Evolutionary conservation across 2,329 filamentous ascomycete genomes (phyloP).

Genomic region (Colletotrichum limetticola): DNA sequence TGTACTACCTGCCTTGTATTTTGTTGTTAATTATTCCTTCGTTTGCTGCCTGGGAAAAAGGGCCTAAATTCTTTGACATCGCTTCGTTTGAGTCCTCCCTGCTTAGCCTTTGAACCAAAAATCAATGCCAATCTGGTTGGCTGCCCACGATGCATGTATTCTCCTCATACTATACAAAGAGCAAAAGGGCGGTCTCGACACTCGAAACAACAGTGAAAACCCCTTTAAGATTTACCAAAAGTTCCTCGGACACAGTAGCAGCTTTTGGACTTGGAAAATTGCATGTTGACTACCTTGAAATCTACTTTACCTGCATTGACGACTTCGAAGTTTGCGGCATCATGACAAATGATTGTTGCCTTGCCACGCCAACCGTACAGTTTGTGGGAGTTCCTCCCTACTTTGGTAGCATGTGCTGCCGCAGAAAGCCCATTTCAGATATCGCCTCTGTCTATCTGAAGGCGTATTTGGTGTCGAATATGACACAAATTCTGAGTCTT

Average conservation of each 20-base stretch:
- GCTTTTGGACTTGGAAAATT: neutral
- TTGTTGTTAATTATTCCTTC: neutral
- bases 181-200: neutral
- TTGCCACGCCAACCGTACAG: neutral
- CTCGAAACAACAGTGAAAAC: neutral
- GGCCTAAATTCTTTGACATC: neutral
- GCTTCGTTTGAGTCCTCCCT: neutral
- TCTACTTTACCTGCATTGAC: neutral
- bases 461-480: too few species aligned
- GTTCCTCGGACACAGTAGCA: neutral
- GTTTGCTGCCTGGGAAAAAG: neutral
- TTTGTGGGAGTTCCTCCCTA: neutral
- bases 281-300: neutral
- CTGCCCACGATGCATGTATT: neutral
- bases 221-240: neutral
- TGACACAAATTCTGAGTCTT: too few species aligned
- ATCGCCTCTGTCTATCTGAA: too few species aligned
- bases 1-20: neutral
- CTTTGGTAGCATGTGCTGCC: neutral
- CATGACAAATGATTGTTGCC: neutral
- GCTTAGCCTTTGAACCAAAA: neutral
- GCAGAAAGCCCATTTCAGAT: too few species aligned
- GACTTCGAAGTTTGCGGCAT: too few species aligned
- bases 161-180: neutral
- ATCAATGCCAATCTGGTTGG: neutral